Evolutionary conservation across 192 early-diverging fungal genomes (phyloP), one percentile per base, ranked within the genome.

Genomic region (Podila verticillata): DNA sequence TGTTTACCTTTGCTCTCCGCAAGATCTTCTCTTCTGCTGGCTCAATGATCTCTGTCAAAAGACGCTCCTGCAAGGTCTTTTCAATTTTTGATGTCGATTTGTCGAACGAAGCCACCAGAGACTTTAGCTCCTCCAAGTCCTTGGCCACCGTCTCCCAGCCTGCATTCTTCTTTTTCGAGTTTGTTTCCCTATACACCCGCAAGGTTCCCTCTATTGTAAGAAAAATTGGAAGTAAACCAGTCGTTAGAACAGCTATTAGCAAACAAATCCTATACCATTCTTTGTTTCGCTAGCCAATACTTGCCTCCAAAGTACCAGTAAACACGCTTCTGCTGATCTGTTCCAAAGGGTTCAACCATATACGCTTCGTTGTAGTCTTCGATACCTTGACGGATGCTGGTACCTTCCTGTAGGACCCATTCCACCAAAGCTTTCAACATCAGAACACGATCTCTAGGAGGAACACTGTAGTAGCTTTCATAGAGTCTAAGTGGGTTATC

Each of bases 281-380:
- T 44, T 44, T 10, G 15, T 44, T 15, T 44, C 39, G 12, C 39
- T 44, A 15, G 39, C 17, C 39, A 32, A 17, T 22, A 63, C 54
- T 56, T 68, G 67, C 77, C 70, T 68, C 77, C 77, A 72, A 80
- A 80, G 49, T 80, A 72, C 77, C 77, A 80, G 57, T 80, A 80
- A 9, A 72, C 47, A 5, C 77, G 65, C 17, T 58, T 72, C 6
- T 60, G 7, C 30, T 80, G 65, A 58, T 80, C 77, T 6, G 31
- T 44, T 10, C 77, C 77, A 20, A 65, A 80, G 5, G 77, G 77
- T 36, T 63, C 60, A 0, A 80, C 61, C 17, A 29, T 10, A 44
- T 59, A 72, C 9, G 17, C 22, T n/a, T 72, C 70, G 5, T 60
- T 63, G 17, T 80, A 39, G 5, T 80, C 57, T 3, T 80, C 77